phyloP scores from a whole-genome alignment of 371 early-diverging fungal genomes.

The Rhizopus arrhizus region DNA sequence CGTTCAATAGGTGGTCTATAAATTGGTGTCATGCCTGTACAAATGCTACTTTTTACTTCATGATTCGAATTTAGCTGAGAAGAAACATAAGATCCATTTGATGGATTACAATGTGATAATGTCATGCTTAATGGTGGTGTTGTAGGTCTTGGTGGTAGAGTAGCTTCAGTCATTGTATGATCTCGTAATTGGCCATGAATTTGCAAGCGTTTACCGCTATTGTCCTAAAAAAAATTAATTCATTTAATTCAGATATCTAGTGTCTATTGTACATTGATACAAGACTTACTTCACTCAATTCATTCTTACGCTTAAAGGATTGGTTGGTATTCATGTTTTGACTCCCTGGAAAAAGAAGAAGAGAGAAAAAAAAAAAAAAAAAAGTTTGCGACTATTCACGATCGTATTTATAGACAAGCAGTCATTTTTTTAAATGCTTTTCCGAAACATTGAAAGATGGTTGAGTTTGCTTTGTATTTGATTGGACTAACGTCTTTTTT shows the following conservation, averaged over 20 bases:
- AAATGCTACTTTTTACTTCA: constrained; percentile 33
- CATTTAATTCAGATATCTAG: background rate
- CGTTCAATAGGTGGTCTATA: constrained; percentile 50
- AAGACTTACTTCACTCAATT: background rate
- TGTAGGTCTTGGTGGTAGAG: constrained; percentile 30
- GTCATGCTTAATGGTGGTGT: constrained; percentile 57
- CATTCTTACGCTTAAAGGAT: background rate
- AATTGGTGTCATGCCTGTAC: constrained; percentile 51
- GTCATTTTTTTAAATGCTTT: too few species aligned
- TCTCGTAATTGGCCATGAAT: background rate
- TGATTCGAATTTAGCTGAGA: constrained; percentile 38
- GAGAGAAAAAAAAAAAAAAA: background rate
- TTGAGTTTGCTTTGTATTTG: too few species aligned
- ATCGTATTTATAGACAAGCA: background rate
- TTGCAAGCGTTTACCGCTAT: background rate
- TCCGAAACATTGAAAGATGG: too few species aligned
- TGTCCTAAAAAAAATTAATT: background rate
- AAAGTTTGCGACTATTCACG: too few species aligned
- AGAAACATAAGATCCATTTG: constrained; percentile 37
- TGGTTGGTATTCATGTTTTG: constrained; percentile 1
- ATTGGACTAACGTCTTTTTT: too few species aligned
- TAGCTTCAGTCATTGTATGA: constrained; percentile 8
- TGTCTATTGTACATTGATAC: background rate
- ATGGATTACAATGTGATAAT: constrained; percentile 42
- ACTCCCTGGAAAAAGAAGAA: background rate